Conservation (phyloP, 169 alveolate species). For the Plasmodium coatneyi region DNA sequence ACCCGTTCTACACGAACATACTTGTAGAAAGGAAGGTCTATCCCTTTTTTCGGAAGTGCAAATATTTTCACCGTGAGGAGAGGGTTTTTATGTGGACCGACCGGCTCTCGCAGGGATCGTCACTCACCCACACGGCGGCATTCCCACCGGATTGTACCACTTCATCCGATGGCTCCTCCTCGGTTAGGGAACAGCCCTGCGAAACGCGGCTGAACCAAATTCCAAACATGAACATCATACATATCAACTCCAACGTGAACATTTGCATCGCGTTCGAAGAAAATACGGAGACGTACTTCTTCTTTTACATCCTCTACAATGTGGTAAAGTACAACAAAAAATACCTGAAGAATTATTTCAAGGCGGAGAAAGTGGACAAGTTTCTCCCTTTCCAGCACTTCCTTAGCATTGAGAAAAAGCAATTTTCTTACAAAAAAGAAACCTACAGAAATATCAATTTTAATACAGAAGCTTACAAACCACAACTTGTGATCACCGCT, state of each 20-base stretch:
- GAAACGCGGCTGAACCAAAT: constrained; percentile 12
- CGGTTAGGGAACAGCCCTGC: background rate
- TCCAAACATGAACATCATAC: constrained; percentile 68
- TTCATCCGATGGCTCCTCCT: background rate
- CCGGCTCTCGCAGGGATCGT: background rate
- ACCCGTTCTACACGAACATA: constrained; percentile 20
- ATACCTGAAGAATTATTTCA: constrained; percentile 25
- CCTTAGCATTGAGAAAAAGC: constrained; percentile 29
- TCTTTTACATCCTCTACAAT: constrained; percentile 54
- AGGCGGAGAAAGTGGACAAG: constrained; percentile 22
- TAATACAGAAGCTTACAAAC: constrained; percentile 56
- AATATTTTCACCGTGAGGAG: constrained; percentile 61
- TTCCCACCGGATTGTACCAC: background rate
- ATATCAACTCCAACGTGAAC: constrained; percentile 47
- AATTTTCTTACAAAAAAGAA: background rate
- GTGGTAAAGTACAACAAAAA: constrained; percentile 37
- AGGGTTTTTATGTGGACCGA: constrained; percentile 64
- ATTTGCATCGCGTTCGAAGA: constrained; percentile 64
- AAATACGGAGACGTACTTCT: constrained; percentile 40
- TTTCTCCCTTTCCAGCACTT: constrained; percentile 66
- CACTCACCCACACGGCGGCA: background rate
- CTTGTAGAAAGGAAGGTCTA: background rate
- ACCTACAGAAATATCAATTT: constrained; percentile 27
- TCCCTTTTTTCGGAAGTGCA: constrained; percentile 46
- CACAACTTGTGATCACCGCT: constrained; percentile 35